Conservation (phyloP, 768 basidiomycete species). For the Ramaria sp. region DNA sequence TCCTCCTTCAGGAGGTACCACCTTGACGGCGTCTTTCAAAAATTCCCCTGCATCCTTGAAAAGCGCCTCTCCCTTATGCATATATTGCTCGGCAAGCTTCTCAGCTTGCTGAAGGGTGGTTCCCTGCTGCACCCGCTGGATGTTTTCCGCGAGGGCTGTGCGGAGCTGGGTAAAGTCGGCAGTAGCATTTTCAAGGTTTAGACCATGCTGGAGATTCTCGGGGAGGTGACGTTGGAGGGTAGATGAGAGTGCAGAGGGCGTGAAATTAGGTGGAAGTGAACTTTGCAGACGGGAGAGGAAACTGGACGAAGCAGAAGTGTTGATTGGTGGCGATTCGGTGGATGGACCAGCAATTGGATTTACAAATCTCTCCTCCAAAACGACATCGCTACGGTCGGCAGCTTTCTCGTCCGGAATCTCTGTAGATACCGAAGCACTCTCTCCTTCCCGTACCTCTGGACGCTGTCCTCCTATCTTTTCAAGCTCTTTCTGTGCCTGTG, state of each 20-base stretch:
- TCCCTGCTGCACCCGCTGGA: constrained; percentile 66
- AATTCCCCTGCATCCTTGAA: constrained; percentile 52
- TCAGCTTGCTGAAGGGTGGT: constrained; percentile 46
- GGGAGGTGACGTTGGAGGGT: constrained; percentile 60
- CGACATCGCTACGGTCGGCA: constrained; percentile 18
- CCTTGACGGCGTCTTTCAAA: constrained; percentile 82
- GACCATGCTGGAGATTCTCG: constrained; percentile 51
- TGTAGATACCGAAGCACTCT: constrained; percentile 10
- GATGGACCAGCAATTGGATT: constrained; percentile 4
- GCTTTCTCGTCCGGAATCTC: constrained; percentile 12
- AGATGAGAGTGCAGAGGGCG: constrained; percentile 25
- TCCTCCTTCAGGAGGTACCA: constrained; percentile 69
- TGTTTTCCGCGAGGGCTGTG: constrained; percentile 49
- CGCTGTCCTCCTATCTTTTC: constrained; percentile 46
- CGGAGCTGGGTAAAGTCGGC: constrained; percentile 64
- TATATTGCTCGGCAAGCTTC: constrained; percentile 66
- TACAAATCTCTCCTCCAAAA: constrained; percentile 15
- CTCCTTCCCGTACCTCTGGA: constrained; percentile 10
- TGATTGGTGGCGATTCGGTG: constrained; percentile 3
- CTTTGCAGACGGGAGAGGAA: constrained; percentile 65
- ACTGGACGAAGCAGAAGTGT: constrained; percentile 24
- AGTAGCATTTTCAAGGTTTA: constrained; percentile 27
- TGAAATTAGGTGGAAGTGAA: constrained; percentile 62
- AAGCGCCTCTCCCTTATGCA: constrained; percentile 59
- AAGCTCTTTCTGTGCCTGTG: constrained; percentile 71